These are phyloP conservation scores for Bipolaris zeicola DNA, from an alignment of 2,329 filamentous ascomycete species.

Conservation along the genomic window DNA sequence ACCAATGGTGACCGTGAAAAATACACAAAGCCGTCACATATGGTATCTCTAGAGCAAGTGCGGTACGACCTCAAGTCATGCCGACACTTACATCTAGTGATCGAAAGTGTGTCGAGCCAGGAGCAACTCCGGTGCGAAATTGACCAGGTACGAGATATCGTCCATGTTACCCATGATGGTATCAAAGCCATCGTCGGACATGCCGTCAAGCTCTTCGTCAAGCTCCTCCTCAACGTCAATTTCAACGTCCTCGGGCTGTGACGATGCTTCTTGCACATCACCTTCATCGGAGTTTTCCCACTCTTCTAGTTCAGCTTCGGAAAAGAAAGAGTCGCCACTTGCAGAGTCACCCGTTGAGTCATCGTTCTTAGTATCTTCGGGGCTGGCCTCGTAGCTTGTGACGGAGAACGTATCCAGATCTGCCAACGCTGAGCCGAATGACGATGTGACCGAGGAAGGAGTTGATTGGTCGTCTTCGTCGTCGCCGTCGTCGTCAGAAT, in stretches of 20 bases:
- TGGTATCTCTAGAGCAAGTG: background rate
- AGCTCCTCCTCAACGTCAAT: slow-evolving; percentile 6
- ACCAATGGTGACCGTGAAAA: background rate
- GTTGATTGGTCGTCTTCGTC: background rate
- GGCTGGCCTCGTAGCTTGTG: slow-evolving; percentile 7
- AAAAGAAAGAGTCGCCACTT: slow-evolving; percentile 17
- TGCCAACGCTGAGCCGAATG: slow-evolving; percentile 15
- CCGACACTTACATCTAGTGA: slow-evolving; percentile 7
- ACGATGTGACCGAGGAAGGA: slow-evolving; percentile 14
- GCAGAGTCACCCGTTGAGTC: background rate
- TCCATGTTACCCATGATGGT: slow-evolving; percentile 21
- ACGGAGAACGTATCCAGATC: slow-evolving; percentile 23
- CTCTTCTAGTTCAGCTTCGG: slow-evolving; percentile 16
- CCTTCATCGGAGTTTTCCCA: slow-evolving; percentile 12
- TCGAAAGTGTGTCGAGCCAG: slow-evolving; percentile 14
- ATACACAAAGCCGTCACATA: background rate
- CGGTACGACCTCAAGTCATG: background rate
- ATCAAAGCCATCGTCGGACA: slow-evolving; percentile 17
- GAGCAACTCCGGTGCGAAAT: slow-evolving; percentile 29
- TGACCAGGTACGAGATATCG: slow-evolving; percentile 22
- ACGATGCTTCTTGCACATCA: background rate
- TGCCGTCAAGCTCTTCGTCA: slow-evolving; percentile 18
- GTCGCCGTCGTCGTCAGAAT: background rate
- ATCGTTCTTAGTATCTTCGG: slow-evolving; percentile 4
- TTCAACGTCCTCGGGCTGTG: background rate